Conservation (phyloP, 2,329 filamentous ascomycete genomes). For the Zymoseptoria ardabiliae region DNA sequence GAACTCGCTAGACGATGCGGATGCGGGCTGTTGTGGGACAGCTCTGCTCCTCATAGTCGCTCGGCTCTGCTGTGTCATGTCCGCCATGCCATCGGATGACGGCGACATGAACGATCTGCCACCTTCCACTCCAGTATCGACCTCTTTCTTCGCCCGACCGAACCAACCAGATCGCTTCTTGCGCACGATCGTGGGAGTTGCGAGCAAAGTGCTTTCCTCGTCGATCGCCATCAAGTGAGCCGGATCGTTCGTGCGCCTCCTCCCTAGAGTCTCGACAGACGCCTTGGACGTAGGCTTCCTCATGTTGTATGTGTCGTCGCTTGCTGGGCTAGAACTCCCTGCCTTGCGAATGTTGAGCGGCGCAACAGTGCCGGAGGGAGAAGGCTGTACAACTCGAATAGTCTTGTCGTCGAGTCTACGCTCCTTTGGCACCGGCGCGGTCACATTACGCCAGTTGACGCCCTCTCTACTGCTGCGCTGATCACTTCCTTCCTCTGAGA, state of each 20-base stretch:
- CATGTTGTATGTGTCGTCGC: constrained; percentile 10
- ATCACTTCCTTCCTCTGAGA: constrained; percentile 42
- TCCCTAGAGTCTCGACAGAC: constrained; percentile 16
- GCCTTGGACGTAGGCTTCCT: constrained; percentile 11
- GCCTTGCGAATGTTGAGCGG: constrained; percentile 52
- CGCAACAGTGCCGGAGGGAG: constrained; percentile 44
- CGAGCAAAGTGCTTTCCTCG: constrained; percentile 21
- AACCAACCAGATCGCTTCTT: constrained; percentile 45
- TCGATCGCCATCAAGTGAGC: constrained; percentile 21
- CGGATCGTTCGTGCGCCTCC: constrained; percentile 13
- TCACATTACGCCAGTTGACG: constrained; percentile 35
- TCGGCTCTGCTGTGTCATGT: background rate
- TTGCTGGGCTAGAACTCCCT: constrained; percentile 23
- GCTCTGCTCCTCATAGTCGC: background rate
- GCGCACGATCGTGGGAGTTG: constrained; percentile 19
- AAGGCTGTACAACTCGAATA: constrained; percentile 51
- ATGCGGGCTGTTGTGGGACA: constrained; percentile 16
- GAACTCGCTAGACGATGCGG: constrained; percentile 36
- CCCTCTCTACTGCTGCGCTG: constrained; percentile 26
- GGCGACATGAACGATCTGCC: background rate
- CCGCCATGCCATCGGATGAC: background rate
- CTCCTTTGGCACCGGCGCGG: constrained; percentile 33
- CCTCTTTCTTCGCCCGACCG: constrained; percentile 26
- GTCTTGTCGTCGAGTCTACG: constrained; percentile 36
- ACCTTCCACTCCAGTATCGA: constrained; percentile 1